These are phyloP conservation scores for Chaetomium sp. DNA, from an alignment of 2,329 filamentous ascomycete species.

Conservation along the genomic window DNA sequence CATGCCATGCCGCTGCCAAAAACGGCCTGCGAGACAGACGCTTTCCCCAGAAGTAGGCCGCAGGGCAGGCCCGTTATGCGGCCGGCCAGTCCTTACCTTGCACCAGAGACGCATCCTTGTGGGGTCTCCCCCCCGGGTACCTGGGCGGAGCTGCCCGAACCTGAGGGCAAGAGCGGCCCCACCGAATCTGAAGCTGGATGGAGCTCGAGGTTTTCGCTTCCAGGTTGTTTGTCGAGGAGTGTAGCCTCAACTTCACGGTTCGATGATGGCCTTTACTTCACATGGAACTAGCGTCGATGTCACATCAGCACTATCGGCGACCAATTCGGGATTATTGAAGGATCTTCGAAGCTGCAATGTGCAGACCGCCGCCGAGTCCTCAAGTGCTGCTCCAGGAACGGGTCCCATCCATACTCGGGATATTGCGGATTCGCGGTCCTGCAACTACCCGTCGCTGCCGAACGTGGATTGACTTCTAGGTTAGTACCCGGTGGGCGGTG, in stretches of 20 bases:
- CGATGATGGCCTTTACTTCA: conserved; percentile 28
- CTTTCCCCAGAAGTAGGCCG: conserved; percentile 16
- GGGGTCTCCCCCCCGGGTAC: conserved; percentile 8
- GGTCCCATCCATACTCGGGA: background rate
- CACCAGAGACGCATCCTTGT: conserved; percentile 25
- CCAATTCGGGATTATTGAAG: conserved; percentile 3
- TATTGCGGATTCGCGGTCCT: conserved; percentile 11
- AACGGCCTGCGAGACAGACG: conserved; percentile 18
- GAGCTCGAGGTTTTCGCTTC: background rate
- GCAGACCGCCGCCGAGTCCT: background rate
- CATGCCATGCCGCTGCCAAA: conserved; percentile 15
- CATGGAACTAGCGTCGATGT: conserved; percentile 16
- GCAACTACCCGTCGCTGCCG: conserved; percentile 14
- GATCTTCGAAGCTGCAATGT: conserved; percentile 5
- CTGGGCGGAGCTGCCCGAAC: conserved; percentile 25
- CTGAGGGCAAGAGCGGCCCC: conserved; percentile 19
- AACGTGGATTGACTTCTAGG: background rate
- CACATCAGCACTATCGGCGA: conserved; percentile 15
- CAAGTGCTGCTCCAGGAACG: background rate
- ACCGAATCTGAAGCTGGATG: background rate
- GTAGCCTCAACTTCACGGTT: background rate
- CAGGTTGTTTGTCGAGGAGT: conserved; percentile 2
- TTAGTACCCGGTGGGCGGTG: conserved; percentile 3
- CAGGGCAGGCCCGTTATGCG: conserved; percentile 29
- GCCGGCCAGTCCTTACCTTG: conserved; percentile 25